Conservation (phyloP, 75 land plant species). For the Cryptomeria japonica region DNA sequence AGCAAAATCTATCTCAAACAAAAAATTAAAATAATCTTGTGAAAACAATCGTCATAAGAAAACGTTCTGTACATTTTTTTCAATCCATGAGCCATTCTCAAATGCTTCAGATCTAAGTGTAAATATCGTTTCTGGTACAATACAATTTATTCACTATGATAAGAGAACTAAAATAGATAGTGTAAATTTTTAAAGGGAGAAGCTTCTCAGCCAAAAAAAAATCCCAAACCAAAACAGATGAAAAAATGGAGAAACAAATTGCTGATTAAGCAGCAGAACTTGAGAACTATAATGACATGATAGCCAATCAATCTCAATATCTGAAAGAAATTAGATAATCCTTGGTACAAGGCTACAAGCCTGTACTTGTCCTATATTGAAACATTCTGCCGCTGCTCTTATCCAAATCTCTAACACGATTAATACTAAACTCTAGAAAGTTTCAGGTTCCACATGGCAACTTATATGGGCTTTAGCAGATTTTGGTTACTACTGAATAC, state of each 20-base stretch:
- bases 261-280: too few species aligned
- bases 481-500: background rate
- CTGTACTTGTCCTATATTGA: background rate
- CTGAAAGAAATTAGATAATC: background rate
- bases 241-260: too few species aligned
- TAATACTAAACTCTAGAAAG: too few species aligned
- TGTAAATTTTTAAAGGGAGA: background rate
- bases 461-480: background rate
- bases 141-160: too few species aligned
- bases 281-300: background rate
- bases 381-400: background rate
- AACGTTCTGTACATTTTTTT: background rate
- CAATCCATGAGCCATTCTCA: background rate
- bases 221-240: background rate
- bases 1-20: too few species aligned
- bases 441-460: background rate
- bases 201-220: background rate
- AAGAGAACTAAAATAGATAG: background rate
- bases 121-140: background rate
- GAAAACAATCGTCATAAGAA: background rate
- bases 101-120: background rate
- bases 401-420: background rate
- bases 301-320: background rate
- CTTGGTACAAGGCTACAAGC: background rate
- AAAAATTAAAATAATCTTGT: background rate